Evolutionary conservation across 148 eudicot species (phyloP), one percentile per base, ranked within the genome.

Genomic region (Chenopodium formosanum): DNA sequence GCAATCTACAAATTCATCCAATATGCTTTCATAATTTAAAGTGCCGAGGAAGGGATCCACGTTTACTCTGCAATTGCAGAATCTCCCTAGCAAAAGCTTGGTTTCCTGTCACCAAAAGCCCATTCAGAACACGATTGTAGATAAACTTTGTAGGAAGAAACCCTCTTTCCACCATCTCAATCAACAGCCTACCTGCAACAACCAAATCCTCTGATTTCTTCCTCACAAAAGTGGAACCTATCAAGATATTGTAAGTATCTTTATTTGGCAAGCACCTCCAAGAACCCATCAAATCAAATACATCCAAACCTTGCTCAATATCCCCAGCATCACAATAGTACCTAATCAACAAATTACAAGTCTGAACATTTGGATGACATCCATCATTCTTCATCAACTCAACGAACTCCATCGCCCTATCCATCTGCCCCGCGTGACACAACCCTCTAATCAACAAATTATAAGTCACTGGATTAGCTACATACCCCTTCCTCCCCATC

Each of bases 21-120:
- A 22, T 22, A 79, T 25, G 22, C 72, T 70, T 66, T 90, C 86
- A 95, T 83, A 93, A 84, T 83, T 91, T 88, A 81, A 93, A 91
- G 31, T 91, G 88, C 14, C 86, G 89, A 85, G 97, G 92, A 84
- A 95, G 92, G 75, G 86, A 82, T 16, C 93, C 91, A 80, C 84
- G 87, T 87, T 78, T 89, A 89, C 98, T 96, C 81, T 90, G 92
- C 88, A 87, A 62, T 78, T 92, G 89, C 81, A 94, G 74, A 83
- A 96, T 92, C 88, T 94, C 94, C 82, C 90, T 93, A 0, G 92
- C 99, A 85, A 96, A 94, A 17, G 73, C 90, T 86, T 96, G 99
- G 84, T 96, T 94, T 65, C 98, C 97, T 34, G 98, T 96, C 77
- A 96, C 83, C 86, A 94, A 73, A 76, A 92, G 92, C 75, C 97